Evolutionary conservation across 352 stramenopile species (phyloP), one percentile per base, ranked within the genome.

Genomic region (Peronospora belbahrii): DNA sequence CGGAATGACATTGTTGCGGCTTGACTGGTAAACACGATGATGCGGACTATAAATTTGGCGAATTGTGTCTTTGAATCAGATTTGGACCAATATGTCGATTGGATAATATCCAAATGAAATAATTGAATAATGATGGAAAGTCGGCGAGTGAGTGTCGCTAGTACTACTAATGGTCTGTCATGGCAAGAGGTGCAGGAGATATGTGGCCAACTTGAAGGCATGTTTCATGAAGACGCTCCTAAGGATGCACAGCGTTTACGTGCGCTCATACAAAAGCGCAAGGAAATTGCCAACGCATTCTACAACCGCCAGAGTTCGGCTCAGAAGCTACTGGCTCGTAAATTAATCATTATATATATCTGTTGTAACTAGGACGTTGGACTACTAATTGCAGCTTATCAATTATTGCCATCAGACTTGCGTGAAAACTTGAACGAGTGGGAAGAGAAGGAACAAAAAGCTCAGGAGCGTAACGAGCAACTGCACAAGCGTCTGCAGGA

Each of bases 141-240:
- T 15, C 34, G 35, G 13, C 0, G 25, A 39, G 25, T 19, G 18
- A 54, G 22, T 56, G 44, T 35, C 33, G 22, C 22, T 32, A 23
- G 35, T 33, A 28, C 4, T 24, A 42, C 11, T 22, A 42, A 63
- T 15, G 44, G 49, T 27, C 66, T 85, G 18, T 80, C 67, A 27
- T 85, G 70, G 74, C 41, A 65, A 8, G 74, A 89, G 18, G 68
- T 89, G 57, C 66, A 81, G 53, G 63, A 71, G 32, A 85, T 89
- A 58, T 76, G 73, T 53, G 62, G 44, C 15, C 69, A 86, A 30
- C 48, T 89, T 42, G 78, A 89, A 48, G 62, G 57, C 18, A 65
- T 87, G 28, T 82, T 79, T 43, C 68, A 75, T 37, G 41, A 68
- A n/a, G 74, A 83, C 43, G 74, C 74, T 13, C 56, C 52, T 31